Base-by-base conservation (phyloP, 2,329 filamentous ascomycete species). In the Aureobasidium pullulans region DNA sequence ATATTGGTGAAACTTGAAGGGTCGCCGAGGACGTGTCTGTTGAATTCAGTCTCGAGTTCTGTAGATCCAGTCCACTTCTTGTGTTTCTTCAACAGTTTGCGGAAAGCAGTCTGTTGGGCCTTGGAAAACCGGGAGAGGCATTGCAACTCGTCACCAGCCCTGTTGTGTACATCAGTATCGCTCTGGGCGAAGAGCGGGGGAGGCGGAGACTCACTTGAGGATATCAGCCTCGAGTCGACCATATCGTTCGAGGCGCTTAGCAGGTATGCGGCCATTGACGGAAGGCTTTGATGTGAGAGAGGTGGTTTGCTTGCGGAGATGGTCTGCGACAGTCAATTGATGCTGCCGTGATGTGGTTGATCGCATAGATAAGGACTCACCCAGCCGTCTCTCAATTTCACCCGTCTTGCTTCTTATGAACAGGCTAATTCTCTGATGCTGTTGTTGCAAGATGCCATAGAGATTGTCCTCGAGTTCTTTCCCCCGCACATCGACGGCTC, bases 31-130 rank as follows among this genome's bases (percentile, higher is more conserved):
- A 93, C 75, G 65, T 85, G 81, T 32, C 85, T 80, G 62, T 82
- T 84, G 72, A 94, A 88, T 28, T 85, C 82, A 47, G 77, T 75
- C 62, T 82, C 81, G 23, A 94, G 76, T 0, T 81, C 79, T 6
- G 78, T 78, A 23, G 89, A 91, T 42, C 85, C 84, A 3, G 89
- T 93, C 90, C 90, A 94, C 80, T 91, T 92, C 80, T 87, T 77
- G 74, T 94, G 93, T 70, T 95, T 95, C 71, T 93, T 94, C 36
- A 92, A 76, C 39, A 95, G 86, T 74, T 95, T 95, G 59, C 84
- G 82, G 66, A 95, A 92, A 4, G 87, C 90, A 4, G 86, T 82
- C 9, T 85, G 79, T 69, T 95, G 90, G 2, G 87, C 87, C 61
- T 82, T 80, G 63, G 86, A 82, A 66, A 93, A 95, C 43, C 89